Evolutionary conservation across 2,329 filamentous ascomycete species (phyloP), one percentile per base, ranked within the genome.

Genomic region (Aureobasidium subglaciale): DNA sequence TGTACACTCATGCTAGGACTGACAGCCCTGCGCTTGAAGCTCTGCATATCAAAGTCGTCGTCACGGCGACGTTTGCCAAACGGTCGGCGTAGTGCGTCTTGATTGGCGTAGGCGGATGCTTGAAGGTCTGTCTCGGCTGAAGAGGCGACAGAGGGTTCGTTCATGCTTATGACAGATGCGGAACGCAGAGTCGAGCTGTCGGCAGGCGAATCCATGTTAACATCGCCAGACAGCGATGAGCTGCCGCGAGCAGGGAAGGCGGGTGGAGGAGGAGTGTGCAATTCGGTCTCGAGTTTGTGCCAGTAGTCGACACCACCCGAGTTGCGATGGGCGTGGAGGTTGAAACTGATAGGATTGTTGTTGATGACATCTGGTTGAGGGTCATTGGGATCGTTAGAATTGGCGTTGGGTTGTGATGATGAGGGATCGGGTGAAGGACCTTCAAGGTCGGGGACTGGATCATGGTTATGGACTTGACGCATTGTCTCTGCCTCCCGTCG

Each of bases 401-500:
- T 69, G 13, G 89, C 69, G 43, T 74, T 84, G 0, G 88, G 88
- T 7, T 87, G 90, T 0, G 86, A 87, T 8, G 27, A 43, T 3
- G 37, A 43, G 15, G 50, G 50, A 5, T 20, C 50, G 20, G 50
- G 35, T 5, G 48, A 38, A 11, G 48, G 25, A 2, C 84, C 85
- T 20, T 74, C 75, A n/a, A 66, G 60, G n/a, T 67, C 64, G 11
- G 60, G 53, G 55, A 84, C 61, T 43, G 59, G 80, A 64, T 96
- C 91, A 63, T 86, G 92, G 69, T 97, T 93, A 38, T 90, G 87
- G 25, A 97, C 91, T 71, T 96, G 93, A 49, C 90, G 88, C 60
- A 99, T 90, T 5, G 97, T 93, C 71, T 97, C 92, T 34, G 92
- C 90, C 75, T 99, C 93, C 35, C 90, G 86, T 52, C 88, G 85